These are phyloP conservation scores for Firmiana major DNA, from an alignment of 345 rosid species.

Conservation along the genomic window DNA sequence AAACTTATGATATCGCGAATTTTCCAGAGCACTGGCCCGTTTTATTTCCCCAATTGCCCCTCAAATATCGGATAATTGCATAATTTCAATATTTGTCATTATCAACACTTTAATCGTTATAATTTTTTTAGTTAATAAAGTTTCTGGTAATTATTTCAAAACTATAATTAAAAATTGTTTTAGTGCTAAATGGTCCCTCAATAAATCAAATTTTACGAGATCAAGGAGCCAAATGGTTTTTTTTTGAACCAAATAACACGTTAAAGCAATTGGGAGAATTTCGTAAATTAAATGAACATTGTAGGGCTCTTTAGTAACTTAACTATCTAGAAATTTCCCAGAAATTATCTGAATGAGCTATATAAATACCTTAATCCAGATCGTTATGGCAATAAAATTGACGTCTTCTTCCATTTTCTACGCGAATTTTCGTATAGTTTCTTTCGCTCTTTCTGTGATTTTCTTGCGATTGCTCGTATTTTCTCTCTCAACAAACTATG, in stretches of 20 bases:
- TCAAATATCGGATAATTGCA: background rate
- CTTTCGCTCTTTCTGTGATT: background rate
- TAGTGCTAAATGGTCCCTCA: no score
- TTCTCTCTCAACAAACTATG: constrained; percentile 32
- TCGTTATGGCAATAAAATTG: no score
- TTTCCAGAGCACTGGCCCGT: background rate
- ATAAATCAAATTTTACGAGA: no score
- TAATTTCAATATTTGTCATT: background rate
- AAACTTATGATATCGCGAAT: background rate
- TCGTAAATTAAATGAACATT: background rate
- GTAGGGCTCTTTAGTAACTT: background rate
- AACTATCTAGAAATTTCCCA: background rate
- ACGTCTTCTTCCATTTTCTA: background rate
- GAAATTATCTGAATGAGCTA: background rate
- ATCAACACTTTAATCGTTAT: background rate
- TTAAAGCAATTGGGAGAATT: background rate
- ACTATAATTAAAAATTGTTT: no score
- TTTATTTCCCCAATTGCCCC: constrained; percentile 3
- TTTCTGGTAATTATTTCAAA: background rate
- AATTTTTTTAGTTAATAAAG: background rate
- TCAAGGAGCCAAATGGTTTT: background rate
- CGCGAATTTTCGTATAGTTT: no score
- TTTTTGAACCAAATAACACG: background rate
- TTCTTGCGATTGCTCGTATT: background rate
- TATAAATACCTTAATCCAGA: no score